phyloP scores from a whole-genome alignment of 176 grass and related monocot genomes.

The Lolium multiflorum region DNA sequence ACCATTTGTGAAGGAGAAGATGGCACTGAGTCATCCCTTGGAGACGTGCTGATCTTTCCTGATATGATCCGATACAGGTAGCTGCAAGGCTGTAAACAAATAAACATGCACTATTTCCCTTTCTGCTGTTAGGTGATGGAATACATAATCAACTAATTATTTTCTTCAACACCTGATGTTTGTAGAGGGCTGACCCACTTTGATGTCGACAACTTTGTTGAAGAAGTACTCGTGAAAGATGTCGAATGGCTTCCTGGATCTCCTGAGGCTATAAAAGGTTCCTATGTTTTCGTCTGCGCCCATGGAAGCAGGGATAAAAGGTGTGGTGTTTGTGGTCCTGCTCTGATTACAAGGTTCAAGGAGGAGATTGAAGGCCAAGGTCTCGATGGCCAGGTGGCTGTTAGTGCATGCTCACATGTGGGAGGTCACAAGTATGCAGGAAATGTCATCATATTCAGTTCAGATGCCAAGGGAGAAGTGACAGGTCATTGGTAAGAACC shows the following conservation, averaged over 20 bases:
- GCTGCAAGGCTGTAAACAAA: conserved; percentile 34
- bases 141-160: conserved; percentile 33
- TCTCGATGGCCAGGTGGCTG: conserved; percentile 66
- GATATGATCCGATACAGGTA: conserved; percentile 99
- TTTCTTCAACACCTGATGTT: conserved; percentile 41
- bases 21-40: conserved; percentile 90
- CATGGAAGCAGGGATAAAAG: conserved; percentile 93
- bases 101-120: conserved; percentile 8
- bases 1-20: conserved; percentile 98
- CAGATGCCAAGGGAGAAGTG: conserved; percentile 61
- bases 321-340: conserved; percentile 90
- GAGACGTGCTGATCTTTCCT: conserved; percentile 96
- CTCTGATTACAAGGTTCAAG: conserved; percentile 77
- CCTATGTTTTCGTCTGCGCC: conserved; percentile 88
- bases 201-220: conserved; percentile 90
- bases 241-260: conserved; percentile 77
- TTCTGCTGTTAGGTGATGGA: conserved; percentile 17
- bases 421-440: conserved; percentile 98
- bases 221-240: conserved; percentile 93
- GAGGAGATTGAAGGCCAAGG: conserved; percentile 71
- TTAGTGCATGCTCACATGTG: conserved; percentile 89
- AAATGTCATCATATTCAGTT: conserved; percentile 91
- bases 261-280: conserved; percentile 68
- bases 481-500: conserved; percentile 90
- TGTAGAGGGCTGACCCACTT: conserved; percentile 85